Percentiles rank a stretch among this genome's conserved stretches.
These are phyloP conservation scores for Plasmodium malariae DNA, from an alignment of 169 alveolate species.

Conservation along the genomic window DNA sequence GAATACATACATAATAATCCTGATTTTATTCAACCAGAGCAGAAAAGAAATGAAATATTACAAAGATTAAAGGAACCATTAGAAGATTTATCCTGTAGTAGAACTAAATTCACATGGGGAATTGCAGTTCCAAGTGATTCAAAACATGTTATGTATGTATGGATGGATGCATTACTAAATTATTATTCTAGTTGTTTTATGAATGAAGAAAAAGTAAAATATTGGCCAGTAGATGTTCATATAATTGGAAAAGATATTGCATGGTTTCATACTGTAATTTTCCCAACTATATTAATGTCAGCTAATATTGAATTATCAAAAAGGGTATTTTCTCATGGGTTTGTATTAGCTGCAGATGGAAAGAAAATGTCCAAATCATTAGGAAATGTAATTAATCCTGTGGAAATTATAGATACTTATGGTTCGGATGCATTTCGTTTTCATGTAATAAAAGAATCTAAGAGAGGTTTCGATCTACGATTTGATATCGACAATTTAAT, in stretches of 20 bases:
- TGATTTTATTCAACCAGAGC: conserved; percentile 88
- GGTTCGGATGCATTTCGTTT: conserved; percentile 87
- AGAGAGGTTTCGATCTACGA: conserved; percentile 86
- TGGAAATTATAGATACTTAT: conserved; percentile 81
- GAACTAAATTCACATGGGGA: conserved; percentile 95
- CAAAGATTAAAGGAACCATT: conserved; percentile 88
- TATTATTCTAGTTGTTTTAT: conserved; percentile 88
- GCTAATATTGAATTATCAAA: conserved; percentile 89
- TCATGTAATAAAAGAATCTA: conserved; percentile 84
- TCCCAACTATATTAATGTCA: conserved; percentile 92
- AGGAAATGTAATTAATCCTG: conserved; percentile 91
- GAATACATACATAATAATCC: conserved; percentile 86
- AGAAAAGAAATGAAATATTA: conserved; percentile 86
- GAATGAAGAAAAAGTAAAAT: conserved; percentile 73
- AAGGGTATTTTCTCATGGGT: conserved; percentile 94
- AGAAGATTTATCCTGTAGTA: conserved; percentile 92
- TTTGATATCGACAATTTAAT: conserved; percentile 83
- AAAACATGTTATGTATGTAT: conserved; percentile 95
- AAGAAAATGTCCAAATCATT: conserved; percentile 94
- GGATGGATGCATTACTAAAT: conserved; percentile 95
- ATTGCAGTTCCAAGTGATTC: conserved; percentile 89
- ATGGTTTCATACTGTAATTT: conserved; percentile 95
- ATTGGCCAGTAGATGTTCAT: conserved; percentile 87
- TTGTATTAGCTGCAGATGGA: conserved; percentile 94
- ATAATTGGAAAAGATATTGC: conserved; percentile 92